A percentile compares a stretch with the other conserved stretches of the same genome.
Conservation (phyloP, 2,329 filamentous ascomycete species). For the Podosphaera aphanis region DNA sequence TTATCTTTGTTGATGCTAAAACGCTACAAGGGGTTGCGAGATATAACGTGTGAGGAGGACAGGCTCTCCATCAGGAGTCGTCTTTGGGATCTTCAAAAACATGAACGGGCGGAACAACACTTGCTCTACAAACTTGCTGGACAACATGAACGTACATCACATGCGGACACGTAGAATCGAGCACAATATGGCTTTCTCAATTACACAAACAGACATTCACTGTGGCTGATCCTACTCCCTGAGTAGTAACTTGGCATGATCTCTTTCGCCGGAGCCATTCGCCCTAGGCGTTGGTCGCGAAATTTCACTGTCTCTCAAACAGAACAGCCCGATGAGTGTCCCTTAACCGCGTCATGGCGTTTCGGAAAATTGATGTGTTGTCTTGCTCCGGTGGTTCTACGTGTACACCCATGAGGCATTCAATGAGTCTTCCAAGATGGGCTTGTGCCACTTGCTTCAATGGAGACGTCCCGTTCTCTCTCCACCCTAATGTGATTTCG, state of each 20-base stretch:
- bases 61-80: constrained; percentile 21
- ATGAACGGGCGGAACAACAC: constrained; percentile 8
- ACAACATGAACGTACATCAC: constrained; percentile 6
- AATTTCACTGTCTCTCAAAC: constrained; percentile 22
- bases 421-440: constrained; percentile 10
- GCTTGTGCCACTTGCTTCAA: constrained; percentile 10
- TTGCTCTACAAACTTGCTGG: constrained; percentile 12
- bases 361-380: constrained; percentile 12
- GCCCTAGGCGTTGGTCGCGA: constrained; percentile 24
- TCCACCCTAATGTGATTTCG: constrained; percentile 13
- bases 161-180: constrained; percentile 9
- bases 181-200: constrained; percentile 12
- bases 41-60: constrained; percentile 18
- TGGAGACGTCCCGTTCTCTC: constrained; percentile 25
- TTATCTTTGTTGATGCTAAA: constrained; percentile 25
- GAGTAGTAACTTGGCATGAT: constrained; percentile 10
- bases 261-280: constrained; percentile 35
- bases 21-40: constrained; percentile 12
- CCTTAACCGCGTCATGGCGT: constrained; percentile 6
- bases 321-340: constrained; percentile 14
- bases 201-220: constrained; percentile 16
- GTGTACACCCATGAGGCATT: constrained; percentile 4
- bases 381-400: constrained; percentile 12
- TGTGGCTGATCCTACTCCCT: constrained; percentile 11
- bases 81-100: constrained; percentile 25